Evolutionary conservation across 345 rosid genomes (phyloP), one percentile per base, ranked within the genome.

Genomic region (Pistacia vera): DNA sequence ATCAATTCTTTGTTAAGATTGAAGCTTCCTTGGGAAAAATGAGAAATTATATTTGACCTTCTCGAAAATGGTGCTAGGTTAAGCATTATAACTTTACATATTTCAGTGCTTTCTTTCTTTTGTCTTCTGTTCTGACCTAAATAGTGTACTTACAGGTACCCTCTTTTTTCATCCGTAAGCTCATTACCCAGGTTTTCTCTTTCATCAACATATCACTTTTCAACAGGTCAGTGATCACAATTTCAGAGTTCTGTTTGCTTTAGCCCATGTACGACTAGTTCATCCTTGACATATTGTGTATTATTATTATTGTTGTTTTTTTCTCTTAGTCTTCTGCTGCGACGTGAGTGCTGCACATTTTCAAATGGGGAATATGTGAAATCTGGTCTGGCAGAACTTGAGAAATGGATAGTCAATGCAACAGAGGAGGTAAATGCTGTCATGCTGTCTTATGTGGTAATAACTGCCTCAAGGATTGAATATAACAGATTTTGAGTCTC

Each of bases 291-390:
- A 38, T 71, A 46, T 60, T 68, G 28, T 18, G 56, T 33, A 4
- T 38, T 22, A 41, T 6, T 41, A 41, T 41, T 41, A 41, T 41
- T 41, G 6, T 41, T 75, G 48, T 82, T 49, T 81, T 61, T 77
- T 65, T 62, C 83, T 62, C 74, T 63, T 78, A 96, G 99, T 78
- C 99, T 96, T 84, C 88, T 96, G 56, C 88, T 96, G 76, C 87
- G 99, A 69, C 93, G 99, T 73, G 99, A 96, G 83, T 96, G 99
- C 72, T 96, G 98, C 88, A 90, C 98, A 68, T 96, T 96, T 83
- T 93, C 99, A 63, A 96, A 96, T 80, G 99, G 99, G 61, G 98
- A 96, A 78, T 93, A 96, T 74, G 98, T 96, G 66, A 96, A 88
- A 82, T 90, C 98, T 83, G 99, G 99, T 80, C 90, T 96, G 49